Percentiles rank a stretch among this genome's conserved stretches.
Evolutionary conservation across 805 yeast genomes (phyloP).

Genomic region (Ogataea zsoltii): DNA sequence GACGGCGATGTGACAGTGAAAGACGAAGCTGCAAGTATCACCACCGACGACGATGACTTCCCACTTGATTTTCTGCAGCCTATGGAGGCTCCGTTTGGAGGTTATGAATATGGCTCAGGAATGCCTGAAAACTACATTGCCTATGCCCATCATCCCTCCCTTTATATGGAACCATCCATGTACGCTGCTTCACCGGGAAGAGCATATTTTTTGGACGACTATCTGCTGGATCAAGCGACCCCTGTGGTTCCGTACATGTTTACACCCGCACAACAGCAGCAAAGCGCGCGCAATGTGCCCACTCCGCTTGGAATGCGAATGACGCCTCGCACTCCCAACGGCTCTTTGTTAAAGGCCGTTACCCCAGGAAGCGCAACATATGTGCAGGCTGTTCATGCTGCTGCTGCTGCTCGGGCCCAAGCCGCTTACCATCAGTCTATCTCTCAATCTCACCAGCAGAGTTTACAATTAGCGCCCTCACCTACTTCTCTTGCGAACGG

Average conservation of each 20-base stretch:
- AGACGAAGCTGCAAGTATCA: slow-evolving; percentile 12
- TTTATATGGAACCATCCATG: slow-evolving; percentile 28
- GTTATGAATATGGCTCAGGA: slow-evolving; percentile 35
- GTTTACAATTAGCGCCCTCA: slow-evolving; percentile 17
- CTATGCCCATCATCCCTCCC: slow-evolving; percentile 25
- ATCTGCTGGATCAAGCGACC: slow-evolving; percentile 30
- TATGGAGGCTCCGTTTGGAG: slow-evolving; percentile 17
- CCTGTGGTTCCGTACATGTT: slow-evolving; percentile 32
- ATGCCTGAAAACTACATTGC: slow-evolving; percentile 19
- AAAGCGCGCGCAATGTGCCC: slow-evolving; percentile 10
- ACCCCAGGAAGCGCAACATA: slow-evolving; percentile 23
- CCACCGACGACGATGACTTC: slow-evolving; percentile 60
- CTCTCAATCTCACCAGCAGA: slow-evolving; percentile 13
- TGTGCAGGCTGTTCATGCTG: slow-evolving; percentile 15
- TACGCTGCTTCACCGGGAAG: slow-evolving; percentile 30
- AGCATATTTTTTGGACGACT: slow-evolving; percentile 21
- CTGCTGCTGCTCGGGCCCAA: slow-evolving; percentile 16
- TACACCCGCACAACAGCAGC: slow-evolving; percentile 19
- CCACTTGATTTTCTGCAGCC: slow-evolving; percentile 61
- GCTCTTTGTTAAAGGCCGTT: slow-evolving; percentile 13
- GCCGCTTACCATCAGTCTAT: slow-evolving; percentile 15
- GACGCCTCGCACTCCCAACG: slow-evolving; percentile 17
- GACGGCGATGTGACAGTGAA: slow-evolving; percentile 6
- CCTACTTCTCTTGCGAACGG: slow-evolving; percentile 17
- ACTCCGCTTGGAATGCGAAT: slow-evolving; percentile 17